phyloP scores from a whole-genome alignment of 78 protist genomes.

The Dictyostelium capitatum region DNA sequence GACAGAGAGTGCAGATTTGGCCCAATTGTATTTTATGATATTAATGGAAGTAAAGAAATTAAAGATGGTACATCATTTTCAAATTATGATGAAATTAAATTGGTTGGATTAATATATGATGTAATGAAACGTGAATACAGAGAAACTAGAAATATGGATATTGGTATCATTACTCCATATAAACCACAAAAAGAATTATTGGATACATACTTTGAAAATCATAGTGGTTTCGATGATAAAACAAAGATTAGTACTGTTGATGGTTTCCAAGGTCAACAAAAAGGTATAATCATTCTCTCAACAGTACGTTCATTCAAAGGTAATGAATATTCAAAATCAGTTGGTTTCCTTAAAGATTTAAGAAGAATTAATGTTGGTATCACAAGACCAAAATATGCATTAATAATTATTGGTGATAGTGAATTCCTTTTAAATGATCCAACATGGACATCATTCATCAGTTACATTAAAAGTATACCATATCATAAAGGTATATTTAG shows the following conservation, averaged over 20 bases:
- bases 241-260: conserved; percentile 84
- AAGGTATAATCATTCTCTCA: conserved; percentile 84
- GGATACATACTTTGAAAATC: too few species aligned
- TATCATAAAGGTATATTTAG: neutral
- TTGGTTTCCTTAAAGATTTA: conserved; percentile 89
- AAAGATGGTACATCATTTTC: neutral
- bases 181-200: conserved; percentile 1
- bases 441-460: neutral
- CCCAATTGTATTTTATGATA: conserved; percentile 31
- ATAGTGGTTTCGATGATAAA: conserved; percentile 12
- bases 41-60: neutral
- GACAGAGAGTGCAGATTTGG: conserved; percentile 1
- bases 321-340: too few species aligned
- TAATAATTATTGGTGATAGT: conserved; percentile 81
- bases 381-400: conserved; percentile 88
- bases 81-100: neutral
- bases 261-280: conserved; percentile 92
- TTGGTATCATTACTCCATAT: conserved; percentile 25
- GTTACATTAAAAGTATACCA: neutral
- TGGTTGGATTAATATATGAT: neutral
- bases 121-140: neutral
- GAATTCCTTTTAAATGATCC: neutral
- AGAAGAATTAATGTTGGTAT: conserved; percentile 93
- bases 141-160: neutral
- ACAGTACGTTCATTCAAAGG: conserved; percentile 76